A percentile compares a stretch with the other conserved stretches of the same genome.
phyloP scores from a whole-genome alignment of 2,329 filamentous ascomycete genomes.

The Epichloe elymi region DNA sequence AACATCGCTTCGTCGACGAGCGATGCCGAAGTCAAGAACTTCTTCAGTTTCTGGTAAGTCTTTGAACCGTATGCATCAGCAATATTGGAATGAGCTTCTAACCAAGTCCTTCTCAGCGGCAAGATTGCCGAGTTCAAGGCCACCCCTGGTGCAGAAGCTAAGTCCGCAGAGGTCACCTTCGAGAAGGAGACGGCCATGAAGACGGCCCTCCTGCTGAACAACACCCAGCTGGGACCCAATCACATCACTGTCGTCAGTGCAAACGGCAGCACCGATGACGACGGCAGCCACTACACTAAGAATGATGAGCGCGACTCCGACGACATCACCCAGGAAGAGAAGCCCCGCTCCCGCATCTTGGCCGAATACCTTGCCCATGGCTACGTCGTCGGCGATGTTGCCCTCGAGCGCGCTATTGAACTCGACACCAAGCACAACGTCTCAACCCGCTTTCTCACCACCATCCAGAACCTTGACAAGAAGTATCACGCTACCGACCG shows the following conservation, averaged over 20 bases:
- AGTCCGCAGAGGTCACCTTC: conserved; percentile 86
- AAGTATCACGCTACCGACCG: conserved; percentile 84
- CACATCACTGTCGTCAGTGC: conserved; percentile 64
- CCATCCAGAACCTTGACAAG: conserved; percentile 63
- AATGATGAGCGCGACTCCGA: conserved; percentile 46
- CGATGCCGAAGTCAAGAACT: conserved; percentile 86
- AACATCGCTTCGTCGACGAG: conserved; percentile 73
- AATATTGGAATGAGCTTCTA: background rate
- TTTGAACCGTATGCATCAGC: background rate
- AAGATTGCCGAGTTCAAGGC: conserved; percentile 81
- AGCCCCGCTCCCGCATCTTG: conserved; percentile 83
- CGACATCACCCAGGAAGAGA: conserved; percentile 87
- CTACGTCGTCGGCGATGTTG: conserved; percentile 64
- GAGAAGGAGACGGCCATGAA: conserved; percentile 95
- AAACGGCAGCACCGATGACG: conserved; percentile 52
- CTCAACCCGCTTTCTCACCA: conserved; percentile 62
- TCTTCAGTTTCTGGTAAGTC: conserved; percentile 87
- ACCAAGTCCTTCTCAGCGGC: conserved; percentile 43
- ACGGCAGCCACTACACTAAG: conserved; percentile 40
- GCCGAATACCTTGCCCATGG: conserved; percentile 96
- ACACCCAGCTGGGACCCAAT: conserved; percentile 82
- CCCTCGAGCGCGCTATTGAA: conserved; percentile 71
- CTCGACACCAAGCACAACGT: conserved; percentile 87
- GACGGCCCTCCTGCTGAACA: conserved; percentile 91
- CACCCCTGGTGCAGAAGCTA: conserved; percentile 52